Evolutionary conservation across 2,329 filamentous ascomycete genomes (phyloP).

Genomic region (Talaromyces amestolkiae): DNA sequence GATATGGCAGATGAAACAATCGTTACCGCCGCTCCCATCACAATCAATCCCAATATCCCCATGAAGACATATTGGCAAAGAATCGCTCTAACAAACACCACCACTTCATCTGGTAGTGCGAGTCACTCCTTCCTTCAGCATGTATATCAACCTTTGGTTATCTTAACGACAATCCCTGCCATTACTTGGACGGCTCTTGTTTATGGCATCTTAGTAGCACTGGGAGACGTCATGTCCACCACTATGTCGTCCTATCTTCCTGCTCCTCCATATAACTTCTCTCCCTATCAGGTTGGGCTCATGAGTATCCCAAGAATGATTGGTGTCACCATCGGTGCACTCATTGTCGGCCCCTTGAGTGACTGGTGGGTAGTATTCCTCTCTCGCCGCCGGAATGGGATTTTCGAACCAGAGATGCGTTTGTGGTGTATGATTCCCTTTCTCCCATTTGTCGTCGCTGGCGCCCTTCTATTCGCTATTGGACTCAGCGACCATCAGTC

Average conservation of each 20-base stretch:
- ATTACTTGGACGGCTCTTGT: conserved; percentile 4
- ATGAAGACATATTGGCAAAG: conserved; percentile 8
- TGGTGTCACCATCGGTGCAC: conserved; percentile 8
- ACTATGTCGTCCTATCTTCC: conserved; percentile 4
- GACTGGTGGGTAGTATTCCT: conserved; percentile 4
- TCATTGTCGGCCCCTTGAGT: conserved; percentile 8
- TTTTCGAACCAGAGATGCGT: conserved; percentile 13
- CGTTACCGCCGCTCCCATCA: not conserved
- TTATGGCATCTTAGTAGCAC: conserved; percentile 10
- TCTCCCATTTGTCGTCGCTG: conserved; percentile 1
- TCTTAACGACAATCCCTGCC: conserved; percentile 3
- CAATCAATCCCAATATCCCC: conserved; percentile 8
- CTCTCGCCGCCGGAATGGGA: conserved; percentile 5
- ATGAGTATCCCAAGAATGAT: conserved; percentile 8
- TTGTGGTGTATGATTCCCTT: conserved; percentile 10
- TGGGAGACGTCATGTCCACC: conserved; percentile 6
- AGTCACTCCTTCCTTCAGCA: conserved; percentile 3
- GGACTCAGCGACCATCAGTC: not conserved
- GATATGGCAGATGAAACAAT: not conserved
- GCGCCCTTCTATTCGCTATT: conserved; percentile 7
- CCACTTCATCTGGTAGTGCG: not conserved
- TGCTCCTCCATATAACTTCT: conserved; percentile 11
- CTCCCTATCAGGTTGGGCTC: conserved; percentile 8
- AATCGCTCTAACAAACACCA: not conserved
- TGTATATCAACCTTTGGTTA: conserved; percentile 1